Conservation (phyloP, 345 rosid species). For the Populus alba region DNA sequence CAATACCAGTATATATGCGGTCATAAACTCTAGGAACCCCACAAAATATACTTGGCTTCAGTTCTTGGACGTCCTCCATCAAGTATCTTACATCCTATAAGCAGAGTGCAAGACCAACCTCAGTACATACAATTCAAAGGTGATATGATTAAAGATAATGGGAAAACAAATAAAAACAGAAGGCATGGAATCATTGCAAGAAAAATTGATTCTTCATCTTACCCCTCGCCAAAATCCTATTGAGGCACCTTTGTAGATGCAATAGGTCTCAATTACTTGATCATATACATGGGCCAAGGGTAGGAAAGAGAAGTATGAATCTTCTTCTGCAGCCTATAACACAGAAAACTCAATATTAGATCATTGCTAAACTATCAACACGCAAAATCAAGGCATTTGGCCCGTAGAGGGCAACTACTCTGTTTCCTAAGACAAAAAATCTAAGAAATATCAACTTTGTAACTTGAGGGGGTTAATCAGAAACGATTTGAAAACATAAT, state of each 20-base stretch:
- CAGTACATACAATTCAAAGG: not conserved
- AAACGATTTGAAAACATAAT: not conserved
- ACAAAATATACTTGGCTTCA: constrained; percentile 77
- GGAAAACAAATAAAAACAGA: not conserved
- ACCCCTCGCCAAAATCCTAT: constrained; percentile 95
- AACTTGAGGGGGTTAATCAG: not conserved
- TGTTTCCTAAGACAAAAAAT: not conserved
- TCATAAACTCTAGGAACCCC: constrained; percentile 94
- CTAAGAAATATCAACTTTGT: not conserved
- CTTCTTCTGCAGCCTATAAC: constrained; percentile 64
- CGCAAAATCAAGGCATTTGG: not conserved
- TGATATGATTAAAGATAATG: not conserved
- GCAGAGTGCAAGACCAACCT: not conserved
- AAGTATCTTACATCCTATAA: constrained; percentile 64
- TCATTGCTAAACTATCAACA: not conserved
- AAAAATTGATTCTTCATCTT: constrained; percentile 21
- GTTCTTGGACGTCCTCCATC: constrained; percentile 81
- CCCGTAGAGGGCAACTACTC: not conserved
- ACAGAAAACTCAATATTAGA: not conserved
- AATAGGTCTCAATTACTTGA: constrained; percentile 76
- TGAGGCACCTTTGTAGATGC: constrained; percentile 69
- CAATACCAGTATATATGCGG: constrained; percentile 63
- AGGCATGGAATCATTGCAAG: not conserved
- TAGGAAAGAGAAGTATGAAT: constrained; percentile 86
- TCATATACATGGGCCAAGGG: constrained; percentile 92